A percentile compares a stretch with the other conserved stretches of the same genome.
These are phyloP conservation scores for Mortierella sp. DNA, from an alignment of 371 early-diverging fungal species.

Conservation along the genomic window DNA sequence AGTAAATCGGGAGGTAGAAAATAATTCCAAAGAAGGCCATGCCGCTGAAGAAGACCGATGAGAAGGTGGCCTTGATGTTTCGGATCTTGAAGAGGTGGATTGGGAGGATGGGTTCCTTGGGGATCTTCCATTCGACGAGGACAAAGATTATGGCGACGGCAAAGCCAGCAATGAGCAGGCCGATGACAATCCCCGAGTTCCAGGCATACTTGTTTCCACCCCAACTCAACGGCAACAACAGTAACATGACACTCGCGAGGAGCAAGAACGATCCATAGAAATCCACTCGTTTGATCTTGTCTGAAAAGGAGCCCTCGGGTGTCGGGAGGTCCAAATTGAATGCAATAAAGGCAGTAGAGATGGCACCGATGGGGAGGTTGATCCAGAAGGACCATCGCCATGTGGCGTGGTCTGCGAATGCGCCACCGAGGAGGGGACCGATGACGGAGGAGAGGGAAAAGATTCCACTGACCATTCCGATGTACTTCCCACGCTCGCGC, in stretches of 20 bases:
- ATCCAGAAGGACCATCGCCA: constrained; percentile 85
- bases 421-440: constrained; percentile 84
- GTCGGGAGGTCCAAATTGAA: constrained; percentile 67
- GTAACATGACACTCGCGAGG: constrained; percentile 64
- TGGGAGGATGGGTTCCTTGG: constrained; percentile 73
- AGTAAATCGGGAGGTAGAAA: constrained; percentile 79
- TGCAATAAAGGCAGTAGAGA: constrained; percentile 65
- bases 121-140: constrained; percentile 69
- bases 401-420: constrained; percentile 70
- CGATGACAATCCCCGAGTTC: constrained; percentile 71
- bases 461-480: constrained; percentile 66
- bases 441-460: constrained; percentile 76
- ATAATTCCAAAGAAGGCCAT: constrained; percentile 77
- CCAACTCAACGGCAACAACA: constrained; percentile 75
- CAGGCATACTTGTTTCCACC: constrained; percentile 74
- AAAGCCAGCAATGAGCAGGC: constrained; percentile 66
- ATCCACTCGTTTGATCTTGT: constrained; percentile 74
- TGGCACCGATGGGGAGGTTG: constrained; percentile 78
- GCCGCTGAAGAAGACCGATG: constrained; percentile 72
- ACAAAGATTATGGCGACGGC: constrained; percentile 64
- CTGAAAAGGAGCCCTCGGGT: constrained; percentile 58
- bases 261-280: constrained; percentile 70
- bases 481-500: constrained; percentile 67
- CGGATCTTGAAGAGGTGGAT: constrained; percentile 61
- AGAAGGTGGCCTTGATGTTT: constrained; percentile 61